A percentile compares a stretch with the other conserved stretches of the same genome.
These are phyloP conservation scores for Zangia roseola DNA, from an alignment of 768 basidiomycete species.

Conservation along the genomic window DNA sequence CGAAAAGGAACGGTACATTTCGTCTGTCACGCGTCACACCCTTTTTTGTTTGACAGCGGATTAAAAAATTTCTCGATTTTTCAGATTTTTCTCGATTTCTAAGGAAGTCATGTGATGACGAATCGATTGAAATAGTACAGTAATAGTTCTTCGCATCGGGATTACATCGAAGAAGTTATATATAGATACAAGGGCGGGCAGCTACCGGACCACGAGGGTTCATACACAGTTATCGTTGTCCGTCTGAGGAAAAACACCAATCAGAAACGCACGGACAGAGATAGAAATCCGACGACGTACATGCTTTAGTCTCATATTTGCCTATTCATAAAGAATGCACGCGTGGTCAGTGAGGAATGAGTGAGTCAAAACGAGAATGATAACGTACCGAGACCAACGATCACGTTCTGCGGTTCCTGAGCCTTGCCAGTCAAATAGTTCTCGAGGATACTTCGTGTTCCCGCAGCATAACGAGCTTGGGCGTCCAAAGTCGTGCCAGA, in stretches of 20 bases:
- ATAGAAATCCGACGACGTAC: conserved; percentile 15
- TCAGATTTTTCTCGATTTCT: too few relatives aligned
- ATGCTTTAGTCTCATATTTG: conserved; percentile 48
- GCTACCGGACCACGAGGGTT: background rate
- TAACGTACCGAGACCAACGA: conserved; percentile 53
- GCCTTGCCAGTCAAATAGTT: conserved; percentile 63
- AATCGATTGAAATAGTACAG: too few relatives aligned
- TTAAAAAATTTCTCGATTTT: too few relatives aligned
- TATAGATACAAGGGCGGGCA: too few relatives aligned
- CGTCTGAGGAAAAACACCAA: background rate
- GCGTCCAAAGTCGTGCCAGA: conserved; percentile 88
- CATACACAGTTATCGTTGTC: conserved; percentile 1
- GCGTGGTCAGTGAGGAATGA: background rate
- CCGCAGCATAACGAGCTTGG: conserved; percentile 78
- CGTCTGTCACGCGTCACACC: too few relatives aligned
- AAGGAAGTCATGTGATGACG: too few relatives aligned
- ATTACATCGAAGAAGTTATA: too few relatives aligned
- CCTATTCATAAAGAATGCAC: conserved; percentile 19
- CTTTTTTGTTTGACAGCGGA: too few relatives aligned
- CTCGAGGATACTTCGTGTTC: conserved; percentile 65
- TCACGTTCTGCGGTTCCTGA: conserved; percentile 80
- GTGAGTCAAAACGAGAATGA: background rate
- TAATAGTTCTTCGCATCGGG: too few relatives aligned
- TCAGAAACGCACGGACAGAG: background rate
- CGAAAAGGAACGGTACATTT: too few relatives aligned